Evolutionary conservation across 306 rosid genomes (phyloP).

Genomic region (Albizia julibrissin): DNA sequence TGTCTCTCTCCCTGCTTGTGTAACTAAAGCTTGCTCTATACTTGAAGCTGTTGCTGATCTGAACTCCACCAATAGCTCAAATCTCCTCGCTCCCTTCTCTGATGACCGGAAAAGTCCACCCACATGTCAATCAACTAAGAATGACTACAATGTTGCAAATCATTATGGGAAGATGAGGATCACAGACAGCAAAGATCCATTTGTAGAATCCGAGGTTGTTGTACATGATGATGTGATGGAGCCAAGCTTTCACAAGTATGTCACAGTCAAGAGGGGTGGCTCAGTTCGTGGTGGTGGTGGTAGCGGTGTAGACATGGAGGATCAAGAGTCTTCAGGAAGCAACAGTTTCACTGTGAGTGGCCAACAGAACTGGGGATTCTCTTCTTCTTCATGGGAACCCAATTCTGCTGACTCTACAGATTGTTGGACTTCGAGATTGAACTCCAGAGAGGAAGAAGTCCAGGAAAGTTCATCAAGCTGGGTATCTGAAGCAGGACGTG

Average conservation of each 20-base stretch:
- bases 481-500: slow-evolving; percentile 22
- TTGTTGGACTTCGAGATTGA: slow-evolving; percentile 65
- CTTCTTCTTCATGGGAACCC: slow-evolving; percentile 81
- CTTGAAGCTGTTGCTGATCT: slow-evolving; percentile 96
- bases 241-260: slow-evolving; percentile 95
- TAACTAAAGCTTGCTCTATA: slow-evolving; percentile 91
- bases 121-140: slow-evolving; percentile 45
- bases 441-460: slow-evolving; percentile 47
- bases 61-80: slow-evolving; percentile 69
- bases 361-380: slow-evolving; percentile 50
- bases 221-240: slow-evolving; percentile 74
- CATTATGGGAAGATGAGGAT: slow-evolving; percentile 40
- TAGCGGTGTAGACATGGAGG: slow-evolving; percentile 61
- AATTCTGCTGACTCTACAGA: slow-evolving; percentile 81
- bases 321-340: slow-evolving; percentile 91
- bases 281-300: slow-evolving; percentile 41
- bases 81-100: slow-evolving; percentile 48
- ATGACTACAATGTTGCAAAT: slow-evolving; percentile 28
- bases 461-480: slow-evolving; percentile 33
- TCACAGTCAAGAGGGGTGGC: slow-evolving; percentile 82
- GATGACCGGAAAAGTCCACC: slow-evolving; percentile 45
- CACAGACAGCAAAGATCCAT: slow-evolving; percentile 53
- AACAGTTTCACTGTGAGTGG: slow-evolving; percentile 70
- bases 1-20: slow-evolving; percentile 81
- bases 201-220: slow-evolving; percentile 77